A percentile compares a stretch with the other conserved stretches of the same genome.
Conservation (phyloP, 768 basidiomycete species). For the Austroboletus eburneus region DNA sequence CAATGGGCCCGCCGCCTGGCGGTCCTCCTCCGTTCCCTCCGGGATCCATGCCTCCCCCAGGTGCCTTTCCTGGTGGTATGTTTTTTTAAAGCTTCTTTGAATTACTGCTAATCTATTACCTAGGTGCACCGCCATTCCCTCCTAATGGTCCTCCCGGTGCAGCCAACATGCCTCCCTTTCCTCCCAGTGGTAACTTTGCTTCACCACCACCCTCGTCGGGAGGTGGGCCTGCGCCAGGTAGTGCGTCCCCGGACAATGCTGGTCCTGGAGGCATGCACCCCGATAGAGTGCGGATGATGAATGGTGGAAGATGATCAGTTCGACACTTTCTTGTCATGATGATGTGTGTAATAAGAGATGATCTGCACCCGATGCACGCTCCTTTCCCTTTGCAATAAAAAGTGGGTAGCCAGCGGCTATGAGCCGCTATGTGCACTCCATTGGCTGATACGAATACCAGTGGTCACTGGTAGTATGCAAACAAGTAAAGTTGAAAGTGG, state of each 20-base stretch:
- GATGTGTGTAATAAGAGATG: neutral
- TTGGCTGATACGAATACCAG: too few relatives aligned
- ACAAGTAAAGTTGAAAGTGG: too few relatives aligned
- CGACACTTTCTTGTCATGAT: neutral
- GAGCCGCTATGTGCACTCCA: too few relatives aligned
- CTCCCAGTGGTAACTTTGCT: conserved; percentile 30
- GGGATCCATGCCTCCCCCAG: conserved; percentile 45
- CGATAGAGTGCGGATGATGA: conserved; percentile 81
- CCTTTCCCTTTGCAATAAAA: too few relatives aligned
- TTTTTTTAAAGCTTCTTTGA: conserved; percentile 3
- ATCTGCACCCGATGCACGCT: neutral
- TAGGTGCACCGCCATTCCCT: conserved; percentile 50
- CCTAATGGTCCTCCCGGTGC: conserved; percentile 35
- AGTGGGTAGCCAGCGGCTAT: too few relatives aligned
- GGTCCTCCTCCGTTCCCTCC: conserved; percentile 76
- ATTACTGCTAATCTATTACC: conserved; percentile 2
- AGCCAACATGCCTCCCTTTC: conserved; percentile 28
- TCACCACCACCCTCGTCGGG: conserved; percentile 35
- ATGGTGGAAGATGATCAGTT: conserved; percentile 20
- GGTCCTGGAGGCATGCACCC: conserved; percentile 79
- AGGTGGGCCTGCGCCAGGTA: conserved; percentile 38
- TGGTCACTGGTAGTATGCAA: too few relatives aligned
- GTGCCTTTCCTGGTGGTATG: conserved; percentile 48
- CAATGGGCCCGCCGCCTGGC: conserved; percentile 51
- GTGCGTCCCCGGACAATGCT: conserved; percentile 29